These are phyloP conservation scores for Globisporangium carolinianum DNA, from an alignment of 352 stramenopile genomes.

Conservation along the genomic window DNA sequence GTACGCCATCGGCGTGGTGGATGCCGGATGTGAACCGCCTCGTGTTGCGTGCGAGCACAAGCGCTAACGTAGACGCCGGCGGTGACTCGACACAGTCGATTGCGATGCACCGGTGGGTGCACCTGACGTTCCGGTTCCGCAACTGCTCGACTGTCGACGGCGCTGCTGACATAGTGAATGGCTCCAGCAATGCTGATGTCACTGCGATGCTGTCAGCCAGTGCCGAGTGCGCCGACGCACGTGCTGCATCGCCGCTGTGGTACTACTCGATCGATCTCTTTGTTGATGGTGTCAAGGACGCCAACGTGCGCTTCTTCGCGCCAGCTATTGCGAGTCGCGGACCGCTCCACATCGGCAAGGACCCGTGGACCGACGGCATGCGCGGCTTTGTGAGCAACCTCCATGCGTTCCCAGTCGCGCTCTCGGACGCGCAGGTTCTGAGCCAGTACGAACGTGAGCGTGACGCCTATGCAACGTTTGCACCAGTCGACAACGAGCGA, in stretches of 20 bases:
- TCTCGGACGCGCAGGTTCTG: slow-evolving; percentile 24
- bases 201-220: neutral
- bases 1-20: slow-evolving; percentile 81
- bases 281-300: slow-evolving; percentile 54
- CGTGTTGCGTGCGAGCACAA: slow-evolving; percentile 66
- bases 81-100: slow-evolving; percentile 38
- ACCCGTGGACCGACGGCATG: slow-evolving; percentile 62
- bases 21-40: slow-evolving; percentile 54
- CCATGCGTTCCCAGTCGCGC: slow-evolving; percentile 24
- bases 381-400: slow-evolving; percentile 57
- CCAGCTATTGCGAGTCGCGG: slow-evolving; percentile 47
- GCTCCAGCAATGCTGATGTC: neutral
- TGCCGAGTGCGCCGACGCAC: slow-evolving; percentile 7
- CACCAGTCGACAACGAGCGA: neutral
- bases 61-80: slow-evolving; percentile 41
- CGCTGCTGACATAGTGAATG: neutral
- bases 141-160: slow-evolving; percentile 33
- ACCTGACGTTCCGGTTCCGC: slow-evolving; percentile 63
- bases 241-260: slow-evolving; percentile 13
- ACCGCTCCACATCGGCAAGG: slow-evolving; percentile 56
- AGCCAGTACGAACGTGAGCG: slow-evolving; percentile 21
- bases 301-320: slow-evolving; percentile 33
- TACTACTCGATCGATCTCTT: slow-evolving; percentile 45
- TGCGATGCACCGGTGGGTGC: slow-evolving; percentile 48
- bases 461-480: slow-evolving; percentile 20